Conservation (phyloP, 2,329 filamentous ascomycete species). For the Apiospora phragmitis region DNA sequence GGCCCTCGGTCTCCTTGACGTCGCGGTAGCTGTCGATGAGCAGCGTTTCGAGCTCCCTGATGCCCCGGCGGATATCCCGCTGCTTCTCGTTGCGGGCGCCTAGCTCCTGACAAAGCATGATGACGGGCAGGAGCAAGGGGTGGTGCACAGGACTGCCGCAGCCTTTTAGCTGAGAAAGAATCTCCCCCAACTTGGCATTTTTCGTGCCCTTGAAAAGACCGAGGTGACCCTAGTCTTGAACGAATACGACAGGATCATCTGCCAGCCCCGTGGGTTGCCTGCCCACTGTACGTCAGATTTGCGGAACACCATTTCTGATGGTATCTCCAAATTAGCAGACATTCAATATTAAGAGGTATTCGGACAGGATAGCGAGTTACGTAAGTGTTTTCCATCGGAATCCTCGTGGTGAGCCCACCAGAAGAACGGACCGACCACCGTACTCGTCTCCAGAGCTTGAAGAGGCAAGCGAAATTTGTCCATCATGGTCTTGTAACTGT, state of each 20-base stretch:
- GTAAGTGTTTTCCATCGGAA: neutral
- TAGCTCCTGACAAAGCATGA: conserved; percentile 29
- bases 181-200: conserved; percentile 23
- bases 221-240: conserved; percentile 30
- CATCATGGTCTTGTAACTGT: neutral
- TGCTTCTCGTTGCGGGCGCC: conserved; percentile 28
- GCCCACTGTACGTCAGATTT: conserved; percentile 34
- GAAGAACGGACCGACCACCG: conserved; percentile 12
- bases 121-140: conserved; percentile 33
- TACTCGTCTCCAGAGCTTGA: conserved; percentile 8
- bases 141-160: conserved; percentile 29
- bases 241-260: conserved; percentile 34
- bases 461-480: neutral
- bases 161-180: conserved; percentile 27
- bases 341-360: fast-evolving
- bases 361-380: neutral
- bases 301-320: conserved; percentile 35
- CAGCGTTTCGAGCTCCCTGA: conserved; percentile 30
- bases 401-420: conserved; percentile 12
- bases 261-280: conserved; percentile 33
- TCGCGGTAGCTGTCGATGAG: conserved; percentile 27
- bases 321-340: neutral
- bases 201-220: conserved; percentile 34
- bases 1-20: conserved; percentile 19
- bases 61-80: conserved; percentile 26